Percentiles rank a stretch among this genome's conserved stretches.
Evolutionary conservation across 805 yeast genomes (phyloP).

Genomic region (Candida ponderosae): DNA sequence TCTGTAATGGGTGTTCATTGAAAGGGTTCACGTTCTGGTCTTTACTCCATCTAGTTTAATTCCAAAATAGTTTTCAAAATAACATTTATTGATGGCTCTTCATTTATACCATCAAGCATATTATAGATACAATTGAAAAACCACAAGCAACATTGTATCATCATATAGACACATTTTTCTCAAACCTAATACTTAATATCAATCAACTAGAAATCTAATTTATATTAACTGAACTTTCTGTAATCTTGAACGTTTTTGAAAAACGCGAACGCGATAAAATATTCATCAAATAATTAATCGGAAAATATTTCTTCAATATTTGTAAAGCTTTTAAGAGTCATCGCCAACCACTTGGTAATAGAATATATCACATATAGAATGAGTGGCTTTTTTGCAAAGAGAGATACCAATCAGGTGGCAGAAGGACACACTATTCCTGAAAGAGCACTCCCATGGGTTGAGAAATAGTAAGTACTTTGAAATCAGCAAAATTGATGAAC

Average conservation of each 20-base stretch:
- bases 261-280: too few relatives aligned
- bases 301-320: not conserved
- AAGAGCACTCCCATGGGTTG: conserved; percentile 76
- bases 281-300: not conserved
- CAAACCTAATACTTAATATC: too few relatives aligned
- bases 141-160: not conserved
- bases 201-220: too few relatives aligned
- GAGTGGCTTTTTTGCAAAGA: not conserved
- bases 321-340: not conserved
- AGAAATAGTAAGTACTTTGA: conserved; percentile 49
- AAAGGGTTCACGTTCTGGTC: too few relatives aligned
- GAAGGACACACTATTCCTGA: conserved; percentile 10
- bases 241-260: not conserved
- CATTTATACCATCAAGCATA: not conserved
- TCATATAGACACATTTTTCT: too few relatives aligned
- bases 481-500: not conserved
- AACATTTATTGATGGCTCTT: not conserved
- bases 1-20: conserved; percentile 77
- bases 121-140: not conserved
- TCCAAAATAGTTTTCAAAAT: not conserved
- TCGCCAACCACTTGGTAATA: not conserved
- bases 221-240: not conserved
- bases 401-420: not conserved
- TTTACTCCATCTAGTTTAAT: too few relatives aligned
- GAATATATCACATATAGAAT: not conserved